Evolutionary conservation across 2,329 filamentous ascomycete genomes (phyloP).

Genomic region (Neonectria hederae): DNA sequence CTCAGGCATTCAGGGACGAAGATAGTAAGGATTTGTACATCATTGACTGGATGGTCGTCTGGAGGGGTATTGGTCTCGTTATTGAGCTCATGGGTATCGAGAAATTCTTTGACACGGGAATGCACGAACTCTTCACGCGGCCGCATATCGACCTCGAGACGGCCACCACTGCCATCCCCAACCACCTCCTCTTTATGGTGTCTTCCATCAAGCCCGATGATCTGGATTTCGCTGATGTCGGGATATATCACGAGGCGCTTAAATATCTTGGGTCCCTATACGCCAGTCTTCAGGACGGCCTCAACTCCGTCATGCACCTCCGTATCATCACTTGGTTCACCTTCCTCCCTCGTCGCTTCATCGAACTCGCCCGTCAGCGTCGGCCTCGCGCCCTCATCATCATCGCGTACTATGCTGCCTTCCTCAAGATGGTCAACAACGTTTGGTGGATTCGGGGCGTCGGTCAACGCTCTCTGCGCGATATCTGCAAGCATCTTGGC

Average conservation of each 20-base stretch:
- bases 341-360: conserved; percentile 56
- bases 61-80: conserved; percentile 62
- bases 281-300: conserved; percentile 55
- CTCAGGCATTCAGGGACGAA: conserved; percentile 60
- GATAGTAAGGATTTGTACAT: conserved; percentile 58
- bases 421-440: conserved; percentile 54
- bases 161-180: conserved; percentile 54
- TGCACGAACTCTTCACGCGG: conserved; percentile 59
- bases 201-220: conserved; percentile 55
- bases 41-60: conserved; percentile 65
- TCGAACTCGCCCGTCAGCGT: conserved; percentile 53
- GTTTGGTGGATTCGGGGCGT: conserved; percentile 64
- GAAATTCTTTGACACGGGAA: conserved; percentile 51
- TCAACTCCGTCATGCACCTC: conserved; percentile 56
- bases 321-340: conserved; percentile 64
- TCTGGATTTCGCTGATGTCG: conserved; percentile 50
- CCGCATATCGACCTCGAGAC: conserved; percentile 58
- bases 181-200: conserved; percentile 60
- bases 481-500: conserved; percentile 54
- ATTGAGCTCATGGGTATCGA: conserved; percentile 48
- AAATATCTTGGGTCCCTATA: conserved; percentile 63
- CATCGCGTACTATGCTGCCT: conserved; percentile 62
- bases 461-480: conserved; percentile 55
- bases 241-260: conserved; percentile 57
- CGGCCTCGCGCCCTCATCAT: conserved; percentile 61